A percentile compares a stretch with the other conserved stretches of the same genome.
phyloP scores from a whole-genome alignment of 805 yeast genomes.

The Metschnikowia similis region DNA sequence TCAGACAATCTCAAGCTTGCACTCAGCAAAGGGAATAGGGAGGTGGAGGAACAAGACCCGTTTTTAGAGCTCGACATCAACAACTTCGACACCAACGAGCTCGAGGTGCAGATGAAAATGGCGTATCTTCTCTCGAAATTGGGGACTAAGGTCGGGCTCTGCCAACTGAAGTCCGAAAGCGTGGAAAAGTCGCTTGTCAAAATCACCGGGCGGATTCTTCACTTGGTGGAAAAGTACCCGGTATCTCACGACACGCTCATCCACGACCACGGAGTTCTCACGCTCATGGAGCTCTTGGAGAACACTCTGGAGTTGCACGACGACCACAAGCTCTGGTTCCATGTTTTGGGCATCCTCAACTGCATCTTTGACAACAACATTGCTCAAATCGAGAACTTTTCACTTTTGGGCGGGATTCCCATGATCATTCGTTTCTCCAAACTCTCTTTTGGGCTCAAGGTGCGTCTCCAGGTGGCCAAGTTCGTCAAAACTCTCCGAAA shows the following conservation, averaged over 20 bases:
- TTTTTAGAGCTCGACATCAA: constrained; percentile 36
- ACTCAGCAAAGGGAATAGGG: neutral
- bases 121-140: constrained; percentile 32
- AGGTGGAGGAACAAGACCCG: constrained; percentile 24
- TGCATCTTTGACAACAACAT: constrained; percentile 26
- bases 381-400: constrained; percentile 37
- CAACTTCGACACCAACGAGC: constrained; percentile 37
- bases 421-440: constrained; percentile 34
- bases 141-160: constrained; percentile 27
- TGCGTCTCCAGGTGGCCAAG: constrained; percentile 34
- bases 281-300: constrained; percentile 37
- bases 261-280: constrained; percentile 40
- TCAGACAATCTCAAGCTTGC: neutral
- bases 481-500: constrained; percentile 30
- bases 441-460: constrained; percentile 25
- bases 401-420: constrained; percentile 43
- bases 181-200: constrained; percentile 26
- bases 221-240: constrained; percentile 37
- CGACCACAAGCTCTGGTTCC: constrained; percentile 32
- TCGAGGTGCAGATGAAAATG: constrained; percentile 39
- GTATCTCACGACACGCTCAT: constrained; percentile 35
- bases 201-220: constrained; percentile 35
- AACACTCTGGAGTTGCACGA: constrained; percentile 29
- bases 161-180: constrained; percentile 29
- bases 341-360: constrained; percentile 33